Percentiles rank a stretch among this genome's conserved stretches.
Conservation (phyloP, 352 stramenopile genomes). For the Phytophthora palmivora region DNA sequence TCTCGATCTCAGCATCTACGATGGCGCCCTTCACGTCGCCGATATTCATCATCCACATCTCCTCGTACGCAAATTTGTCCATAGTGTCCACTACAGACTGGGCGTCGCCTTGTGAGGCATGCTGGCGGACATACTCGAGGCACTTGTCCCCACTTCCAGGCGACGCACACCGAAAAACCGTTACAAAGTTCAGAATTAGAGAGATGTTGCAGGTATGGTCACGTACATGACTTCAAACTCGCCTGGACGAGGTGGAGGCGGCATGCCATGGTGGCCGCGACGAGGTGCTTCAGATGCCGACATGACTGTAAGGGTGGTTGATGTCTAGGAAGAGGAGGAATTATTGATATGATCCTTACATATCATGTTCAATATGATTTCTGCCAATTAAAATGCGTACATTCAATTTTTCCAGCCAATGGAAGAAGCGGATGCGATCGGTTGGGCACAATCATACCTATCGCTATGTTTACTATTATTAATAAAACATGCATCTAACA, state of each 20-base stretch:
- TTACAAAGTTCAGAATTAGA: constrained; percentile 34
- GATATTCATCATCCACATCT: constrained; percentile 51
- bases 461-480: too few relatives aligned
- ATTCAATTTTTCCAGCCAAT: constrained; percentile 6
- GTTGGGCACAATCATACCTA: constrained; percentile 3
- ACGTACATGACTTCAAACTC: constrained; percentile 31
- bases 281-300: constrained; percentile 16
- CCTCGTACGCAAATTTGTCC: constrained; percentile 38
- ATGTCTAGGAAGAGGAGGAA: constrained; percentile 10
- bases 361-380: not conserved
- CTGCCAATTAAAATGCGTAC: too few relatives aligned
- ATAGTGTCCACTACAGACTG: constrained; percentile 41
- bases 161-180: constrained; percentile 20
- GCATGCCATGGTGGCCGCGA: constrained; percentile 28
- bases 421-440: not conserved
- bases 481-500: too few relatives aligned
- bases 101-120: constrained; percentile 34
- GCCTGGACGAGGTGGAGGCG: constrained; percentile 24
- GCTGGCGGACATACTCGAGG: constrained; percentile 34
- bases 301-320: constrained; percentile 2
- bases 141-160: constrained; percentile 29
- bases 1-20: constrained; percentile 39
- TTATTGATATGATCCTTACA: constrained; percentile 19
- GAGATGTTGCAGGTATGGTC: not conserved
- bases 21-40: constrained; percentile 44